These are phyloP conservation scores for Cryptococcus jaspeensis DNA, from an alignment of 1,284 basidiomycete genomes.

Conservation along the genomic window DNA sequence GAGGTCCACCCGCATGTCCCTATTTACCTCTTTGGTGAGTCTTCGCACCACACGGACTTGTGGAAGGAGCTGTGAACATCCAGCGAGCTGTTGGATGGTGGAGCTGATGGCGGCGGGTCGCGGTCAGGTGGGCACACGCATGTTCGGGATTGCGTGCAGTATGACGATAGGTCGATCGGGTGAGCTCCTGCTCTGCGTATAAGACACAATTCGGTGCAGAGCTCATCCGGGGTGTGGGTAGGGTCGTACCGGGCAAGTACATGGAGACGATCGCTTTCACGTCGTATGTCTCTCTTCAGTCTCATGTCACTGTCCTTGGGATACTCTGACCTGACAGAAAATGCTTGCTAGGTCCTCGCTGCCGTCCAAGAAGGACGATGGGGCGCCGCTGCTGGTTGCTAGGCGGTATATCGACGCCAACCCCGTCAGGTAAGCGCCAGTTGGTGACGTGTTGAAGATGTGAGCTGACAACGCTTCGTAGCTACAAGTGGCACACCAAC, in stretches of 20 bases:
- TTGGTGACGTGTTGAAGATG: neutral
- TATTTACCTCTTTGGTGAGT: slow-evolving; percentile 73
- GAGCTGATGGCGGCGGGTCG: neutral
- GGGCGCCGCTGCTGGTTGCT: slow-evolving; percentile 42
- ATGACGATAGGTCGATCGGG: slow-evolving; percentile 46
- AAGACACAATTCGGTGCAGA: slow-evolving; percentile 57
- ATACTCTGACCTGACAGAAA: slow-evolving; percentile 3
- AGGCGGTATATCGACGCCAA: slow-evolving; percentile 55
- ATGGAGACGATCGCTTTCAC: slow-evolving; percentile 77
- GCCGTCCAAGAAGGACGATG: slow-evolving; percentile 22
- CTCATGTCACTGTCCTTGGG: neutral
- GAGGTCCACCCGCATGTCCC: slow-evolving; percentile 69
- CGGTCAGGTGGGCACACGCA: slow-evolving; percentile 62
- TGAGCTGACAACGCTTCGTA: slow-evolving; percentile 7
- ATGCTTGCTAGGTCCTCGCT: slow-evolving; percentile 28
- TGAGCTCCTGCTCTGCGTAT: slow-evolving; percentile 58
- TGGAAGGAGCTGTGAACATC: too few relatives aligned
- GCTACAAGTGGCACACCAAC: slow-evolving; percentile 44
- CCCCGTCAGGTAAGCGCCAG: slow-evolving; percentile 41
- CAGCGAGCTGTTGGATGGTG: too few relatives aligned
- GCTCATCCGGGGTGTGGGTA: slow-evolving; percentile 8
- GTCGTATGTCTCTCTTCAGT: slow-evolving; percentile 31
- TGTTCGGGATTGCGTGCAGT: slow-evolving; percentile 70
- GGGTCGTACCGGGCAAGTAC: slow-evolving; percentile 75
- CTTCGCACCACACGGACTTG: too few relatives aligned